Conservation (phyloP, 257 asterid species). For the Solanum chmielewskii region DNA sequence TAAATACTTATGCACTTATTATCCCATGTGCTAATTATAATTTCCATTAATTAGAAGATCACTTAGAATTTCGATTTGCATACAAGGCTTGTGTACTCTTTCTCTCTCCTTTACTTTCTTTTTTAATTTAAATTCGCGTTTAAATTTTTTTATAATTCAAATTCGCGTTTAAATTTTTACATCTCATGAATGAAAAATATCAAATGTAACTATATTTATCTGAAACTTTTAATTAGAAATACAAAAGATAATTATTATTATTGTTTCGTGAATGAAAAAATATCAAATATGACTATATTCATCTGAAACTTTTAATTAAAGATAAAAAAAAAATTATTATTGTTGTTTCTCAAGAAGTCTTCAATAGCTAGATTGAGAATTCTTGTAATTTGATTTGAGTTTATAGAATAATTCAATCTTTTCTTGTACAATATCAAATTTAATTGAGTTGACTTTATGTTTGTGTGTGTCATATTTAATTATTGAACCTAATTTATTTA, state of each 20-base stretch:
- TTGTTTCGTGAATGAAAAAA: not conserved
- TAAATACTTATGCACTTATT: not conserved
- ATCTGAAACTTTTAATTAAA: not conserved
- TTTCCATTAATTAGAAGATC: not conserved
- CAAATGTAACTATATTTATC: not conserved
- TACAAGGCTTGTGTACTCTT: not conserved
- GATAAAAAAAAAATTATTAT: not conserved
- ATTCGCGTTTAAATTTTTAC: accelerated
- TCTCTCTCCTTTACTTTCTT: not conserved
- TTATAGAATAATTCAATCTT: not conserved
- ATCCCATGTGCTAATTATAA: not conserved
- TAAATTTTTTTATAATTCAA: not conserved
- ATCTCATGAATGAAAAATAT: not conserved
- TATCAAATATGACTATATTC: not conserved
- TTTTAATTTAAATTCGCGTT: accelerated
- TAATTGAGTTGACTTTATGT: not conserved
- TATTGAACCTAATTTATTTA: not conserved
- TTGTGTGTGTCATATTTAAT: not conserved
- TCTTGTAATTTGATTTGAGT: not conserved
- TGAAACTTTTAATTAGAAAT: not conserved
- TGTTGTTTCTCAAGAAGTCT: not conserved
- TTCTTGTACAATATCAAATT: not conserved
- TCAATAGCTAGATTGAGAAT: not conserved
- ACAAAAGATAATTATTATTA: no score
- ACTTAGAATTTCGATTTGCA: not conserved